Evolutionary conservation across 768 basidiomycete species (phyloP), one percentile per base, ranked within the genome.

Genomic region (Russula virescens): DNA sequence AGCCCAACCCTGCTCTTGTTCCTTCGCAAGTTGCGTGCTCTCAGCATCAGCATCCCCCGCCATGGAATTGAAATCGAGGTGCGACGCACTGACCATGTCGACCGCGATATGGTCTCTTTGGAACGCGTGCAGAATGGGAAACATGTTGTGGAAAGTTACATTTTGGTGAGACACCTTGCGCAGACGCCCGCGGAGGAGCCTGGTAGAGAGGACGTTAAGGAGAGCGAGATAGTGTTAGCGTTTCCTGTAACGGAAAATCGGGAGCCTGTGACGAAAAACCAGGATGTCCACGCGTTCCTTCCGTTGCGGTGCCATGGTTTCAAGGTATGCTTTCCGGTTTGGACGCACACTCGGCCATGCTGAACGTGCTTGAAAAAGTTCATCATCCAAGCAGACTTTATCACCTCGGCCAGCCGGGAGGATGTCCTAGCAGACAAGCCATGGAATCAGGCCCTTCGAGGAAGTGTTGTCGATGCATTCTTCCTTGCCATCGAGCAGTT

Each of bases 381-480:
- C 61, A 60, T 73, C 49, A 65, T 73, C 34, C 72, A 73, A 45
- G 72, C 67, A 1, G 72, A 73, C 58, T 73, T 73, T 51, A 60
- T 73, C 43, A 71, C 72, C 18, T 62, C 69, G 1, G 64, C 72
- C 19, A 72, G 67, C 56, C 55, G 72, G 38, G 72, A 73, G 49
- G 72, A 69, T 40, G 63, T 73, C 34, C 62, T 71, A 7, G 49
- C 57, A 21, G 60, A 69, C 35, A 61, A 48, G 13, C n/a, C 23
- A 18, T 73, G 72, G 72, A 73, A 73, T 46, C 26, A 42, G 1
- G 42, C 49, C 19, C 59, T 73, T 47, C 70, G 66, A 19, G 50
- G 62, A 16, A 62, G 63, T 28, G 60, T 73, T 28, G 38, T 66
- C 6, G 61, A 64, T 3, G 60, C 68, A 4, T 71, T 73, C 53